Evolutionary conservation across 805 yeast species (phyloP), one percentile per base, ranked within the genome.

Genomic region (Saccharomycopsis sp.): DNA sequence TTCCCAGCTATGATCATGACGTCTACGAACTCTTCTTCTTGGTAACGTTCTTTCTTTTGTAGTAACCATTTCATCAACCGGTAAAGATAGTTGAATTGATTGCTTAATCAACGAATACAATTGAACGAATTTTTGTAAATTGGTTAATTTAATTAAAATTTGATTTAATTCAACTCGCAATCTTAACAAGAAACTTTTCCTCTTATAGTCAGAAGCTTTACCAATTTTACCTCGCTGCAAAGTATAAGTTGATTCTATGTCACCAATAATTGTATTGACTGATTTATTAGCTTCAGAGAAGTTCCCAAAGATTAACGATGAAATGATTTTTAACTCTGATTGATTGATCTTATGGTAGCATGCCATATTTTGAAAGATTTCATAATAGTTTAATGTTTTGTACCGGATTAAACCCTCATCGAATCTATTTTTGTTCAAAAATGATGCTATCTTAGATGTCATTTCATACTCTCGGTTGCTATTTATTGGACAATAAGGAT

Each of bases 191-290:
- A 78, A 74, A 14, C 75, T 70, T 51, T 73, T 74, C 59, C 87
- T 86, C 46, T 72, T 74, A 61, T 87, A 87, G 62, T 90, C 98
- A 1, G 77, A 69, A 0, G 97, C 96, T 11, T 87, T 66, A 0
- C 98, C 98, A 37, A 85, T 64, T 54, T 72, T 79, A 9, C 93
- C 89, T 62, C 81, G 80, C 61, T 93, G 97, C 31, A 90, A 68
- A 1, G 96, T 79, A 60, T 77, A 89, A 0, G 87, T 75, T n/a
- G 19, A 26, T 4, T 24, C 41, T 17, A 45, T 17, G 24, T 24
- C 38, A 17, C 41, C 45, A 4, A 28, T 11, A 23, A 36, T 21
- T 3, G 36, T n/a, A 22, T 11, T 22, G 5, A 14, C 32, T 9
- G 3, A n/a, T 4, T 14, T n/a, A 28, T n/a, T 9, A 21, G 16